These are phyloP conservation scores for Carex scoparia DNA, from an alignment of 176 grass and related monocot genomes.

Conservation along the genomic window DNA sequence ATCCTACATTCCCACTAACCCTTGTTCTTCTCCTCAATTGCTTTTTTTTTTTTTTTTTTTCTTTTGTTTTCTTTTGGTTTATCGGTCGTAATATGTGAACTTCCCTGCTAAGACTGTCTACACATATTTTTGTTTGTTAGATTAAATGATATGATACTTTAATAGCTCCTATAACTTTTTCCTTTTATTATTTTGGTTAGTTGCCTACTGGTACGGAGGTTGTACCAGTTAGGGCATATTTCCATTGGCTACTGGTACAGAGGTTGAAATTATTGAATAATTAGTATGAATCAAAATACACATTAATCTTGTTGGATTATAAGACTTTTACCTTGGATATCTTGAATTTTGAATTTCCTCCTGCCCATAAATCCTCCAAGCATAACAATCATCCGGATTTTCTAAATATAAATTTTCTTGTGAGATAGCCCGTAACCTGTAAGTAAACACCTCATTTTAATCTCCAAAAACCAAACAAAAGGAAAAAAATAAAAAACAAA, in stretches of 20 bases:
- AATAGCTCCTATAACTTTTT: too few species aligned
- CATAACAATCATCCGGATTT: slow-evolving; percentile 16
- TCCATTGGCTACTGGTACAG: not conserved
- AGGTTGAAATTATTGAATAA: not conserved
- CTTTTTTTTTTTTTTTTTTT: not conserved
- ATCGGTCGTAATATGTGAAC: not conserved
- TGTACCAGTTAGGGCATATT: not conserved
- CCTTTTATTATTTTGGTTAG: too few species aligned
- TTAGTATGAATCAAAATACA: not conserved
- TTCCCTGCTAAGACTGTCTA: too few species aligned
- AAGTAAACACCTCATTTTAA: not conserved
- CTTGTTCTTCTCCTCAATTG: not conserved
- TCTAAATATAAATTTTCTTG: not conserved
- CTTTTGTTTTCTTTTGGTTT: not conserved
- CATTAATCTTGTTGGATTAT: too few species aligned
- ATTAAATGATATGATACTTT: too few species aligned
- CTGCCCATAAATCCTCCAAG: not conserved
- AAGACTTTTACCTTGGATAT: slow-evolving; percentile 16
- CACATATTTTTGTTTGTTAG: too few species aligned
- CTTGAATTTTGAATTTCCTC: not conserved
- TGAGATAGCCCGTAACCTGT: not conserved
- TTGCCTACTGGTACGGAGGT: too few species aligned
- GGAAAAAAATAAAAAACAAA: not conserved
- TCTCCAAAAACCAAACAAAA: not conserved
- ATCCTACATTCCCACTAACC: not conserved